Conservation (phyloP, 2,329 filamentous ascomycete genomes). For the Fusarium gaditjirri region DNA sequence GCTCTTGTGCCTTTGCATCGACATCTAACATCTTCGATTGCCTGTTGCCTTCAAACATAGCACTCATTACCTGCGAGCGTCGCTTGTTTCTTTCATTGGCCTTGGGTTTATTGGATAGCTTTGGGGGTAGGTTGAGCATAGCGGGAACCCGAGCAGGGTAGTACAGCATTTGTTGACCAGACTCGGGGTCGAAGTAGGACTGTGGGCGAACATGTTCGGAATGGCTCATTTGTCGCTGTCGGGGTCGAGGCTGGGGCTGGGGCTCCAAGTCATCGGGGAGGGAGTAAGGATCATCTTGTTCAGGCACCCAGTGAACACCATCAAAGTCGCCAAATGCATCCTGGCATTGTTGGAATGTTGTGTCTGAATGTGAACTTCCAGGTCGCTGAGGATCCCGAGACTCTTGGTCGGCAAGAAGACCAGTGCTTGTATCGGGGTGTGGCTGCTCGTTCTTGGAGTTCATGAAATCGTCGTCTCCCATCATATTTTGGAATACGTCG, state of each 20-base stretch:
- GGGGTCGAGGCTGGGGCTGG: constrained; percentile 28
- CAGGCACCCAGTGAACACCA: constrained; percentile 77
- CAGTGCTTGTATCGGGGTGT: constrained; percentile 20
- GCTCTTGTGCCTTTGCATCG: constrained; percentile 12
- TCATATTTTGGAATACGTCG: constrained; percentile 50
- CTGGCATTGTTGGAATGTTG: constrained; percentile 73
- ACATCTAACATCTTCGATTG: constrained; percentile 38
- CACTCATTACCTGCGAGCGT: constrained; percentile 77
- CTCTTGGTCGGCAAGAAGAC: constrained; percentile 26
- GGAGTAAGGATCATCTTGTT: constrained; percentile 49
- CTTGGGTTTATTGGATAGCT: constrained; percentile 79
- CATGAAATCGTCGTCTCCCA: constrained; percentile 43
- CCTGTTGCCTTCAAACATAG: constrained; percentile 57
- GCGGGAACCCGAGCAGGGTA: constrained; percentile 95
- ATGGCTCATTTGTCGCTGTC: constrained; percentile 43
- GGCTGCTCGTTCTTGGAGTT: constrained; percentile 10
- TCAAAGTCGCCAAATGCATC: constrained; percentile 84
- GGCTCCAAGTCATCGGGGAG: constrained; percentile 29
- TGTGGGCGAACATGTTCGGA: constrained; percentile 55
- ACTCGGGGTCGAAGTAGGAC: constrained; percentile 71
- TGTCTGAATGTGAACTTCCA: constrained; percentile 63
- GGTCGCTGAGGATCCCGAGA: constrained; percentile 42
- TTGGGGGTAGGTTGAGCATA: constrained; percentile 91
- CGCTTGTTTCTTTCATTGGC: constrained; percentile 73
- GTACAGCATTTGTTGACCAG: constrained; percentile 86